Conservation (phyloP, 345 rosid genomes). For the thale cress (Arabidopsis thaliana) region DNA sequence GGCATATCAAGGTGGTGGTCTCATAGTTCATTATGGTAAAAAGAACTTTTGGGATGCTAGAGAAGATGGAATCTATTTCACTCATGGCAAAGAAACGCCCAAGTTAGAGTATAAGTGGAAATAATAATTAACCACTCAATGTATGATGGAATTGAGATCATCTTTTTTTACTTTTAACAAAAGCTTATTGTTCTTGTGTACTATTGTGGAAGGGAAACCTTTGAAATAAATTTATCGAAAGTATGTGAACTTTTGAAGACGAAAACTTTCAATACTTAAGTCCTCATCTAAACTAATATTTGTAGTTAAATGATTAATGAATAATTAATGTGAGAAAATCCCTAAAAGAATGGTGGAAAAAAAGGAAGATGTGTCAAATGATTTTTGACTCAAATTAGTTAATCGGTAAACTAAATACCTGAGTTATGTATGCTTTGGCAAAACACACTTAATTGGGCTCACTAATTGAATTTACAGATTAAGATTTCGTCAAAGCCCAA, state of each 20-base stretch:
- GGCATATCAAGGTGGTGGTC: constrained; percentile 28
- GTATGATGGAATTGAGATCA: neutral
- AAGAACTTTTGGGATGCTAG: constrained; percentile 28
- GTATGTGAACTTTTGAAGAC: neutral
- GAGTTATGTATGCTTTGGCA: neutral
- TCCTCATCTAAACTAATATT: neutral
- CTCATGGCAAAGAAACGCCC: neutral
- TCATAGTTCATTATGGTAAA: constrained; percentile 30
- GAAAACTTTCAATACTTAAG: neutral
- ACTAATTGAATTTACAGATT: neutral
- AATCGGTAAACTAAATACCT: neutral
- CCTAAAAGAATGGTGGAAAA: too few relatives aligned
- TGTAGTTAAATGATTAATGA: neutral
- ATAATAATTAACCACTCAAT: neutral
- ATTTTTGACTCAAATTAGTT: neutral
- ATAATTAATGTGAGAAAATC: neutral
- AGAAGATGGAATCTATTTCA: constrained; percentile 27
- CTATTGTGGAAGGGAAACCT: neutral
- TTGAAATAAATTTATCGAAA: neutral
- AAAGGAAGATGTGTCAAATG: too few relatives aligned
- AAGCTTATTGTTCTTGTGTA: neutral
- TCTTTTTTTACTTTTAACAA: neutral
- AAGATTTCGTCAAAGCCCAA: neutral
- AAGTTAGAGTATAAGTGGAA: constrained; percentile 19
- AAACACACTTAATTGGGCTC: neutral